phyloP scores from a whole-genome alignment of 108 stramenopile genomes.

The Chaetoceros tenuissimus region DNA sequence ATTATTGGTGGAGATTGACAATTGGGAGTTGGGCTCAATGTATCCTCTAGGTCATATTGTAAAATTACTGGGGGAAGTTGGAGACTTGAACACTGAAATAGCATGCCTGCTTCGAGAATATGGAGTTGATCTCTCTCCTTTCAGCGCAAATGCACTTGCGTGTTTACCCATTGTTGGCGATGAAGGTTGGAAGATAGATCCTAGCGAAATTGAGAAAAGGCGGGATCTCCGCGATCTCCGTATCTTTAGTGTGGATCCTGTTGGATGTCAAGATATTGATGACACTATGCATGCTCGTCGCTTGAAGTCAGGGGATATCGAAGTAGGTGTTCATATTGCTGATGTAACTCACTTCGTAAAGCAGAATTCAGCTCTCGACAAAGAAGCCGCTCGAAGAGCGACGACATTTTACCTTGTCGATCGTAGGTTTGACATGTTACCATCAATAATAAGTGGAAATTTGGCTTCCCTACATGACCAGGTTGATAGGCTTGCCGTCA shows the following conservation, averaged over 20 bases:
- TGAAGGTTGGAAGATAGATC: slow-evolving; percentile 31
- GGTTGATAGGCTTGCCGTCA: slow-evolving; percentile 61
- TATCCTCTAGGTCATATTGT: slow-evolving; percentile 37
- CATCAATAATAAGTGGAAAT: slow-evolving; percentile 59
- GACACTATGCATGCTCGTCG: slow-evolving; percentile 45
- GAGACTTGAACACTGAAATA: slow-evolving; percentile 54
- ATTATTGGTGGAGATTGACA: slow-evolving; percentile 32
- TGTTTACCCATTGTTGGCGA: slow-evolving; percentile 40
- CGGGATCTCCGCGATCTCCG: slow-evolving; percentile 31
- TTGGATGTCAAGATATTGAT: slow-evolving; percentile 69
- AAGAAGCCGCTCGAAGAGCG: slow-evolving; percentile 60
- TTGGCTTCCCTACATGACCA: slow-evolving; percentile 73
- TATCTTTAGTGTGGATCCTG: slow-evolving; percentile 69
- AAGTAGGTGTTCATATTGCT: slow-evolving; percentile 89
- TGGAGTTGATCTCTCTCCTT: slow-evolving; percentile 42
- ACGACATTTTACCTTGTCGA: slow-evolving; percentile 89
- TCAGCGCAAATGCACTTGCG: slow-evolving; percentile 52
- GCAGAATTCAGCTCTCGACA: slow-evolving; percentile 61
- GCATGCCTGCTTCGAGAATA: slow-evolving; percentile 46
- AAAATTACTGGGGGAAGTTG: slow-evolving; percentile 35
- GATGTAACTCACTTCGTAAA: slow-evolving; percentile 81
- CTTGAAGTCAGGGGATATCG: slow-evolving; percentile 39
- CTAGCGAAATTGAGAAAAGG: slow-evolving; percentile 28
- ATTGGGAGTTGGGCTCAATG: slow-evolving; percentile 38
- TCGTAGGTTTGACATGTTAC: slow-evolving; percentile 83